phyloP scores from a whole-genome alignment of 768 basidiomycete genomes.

The Auriscalpium orientale region DNA sequence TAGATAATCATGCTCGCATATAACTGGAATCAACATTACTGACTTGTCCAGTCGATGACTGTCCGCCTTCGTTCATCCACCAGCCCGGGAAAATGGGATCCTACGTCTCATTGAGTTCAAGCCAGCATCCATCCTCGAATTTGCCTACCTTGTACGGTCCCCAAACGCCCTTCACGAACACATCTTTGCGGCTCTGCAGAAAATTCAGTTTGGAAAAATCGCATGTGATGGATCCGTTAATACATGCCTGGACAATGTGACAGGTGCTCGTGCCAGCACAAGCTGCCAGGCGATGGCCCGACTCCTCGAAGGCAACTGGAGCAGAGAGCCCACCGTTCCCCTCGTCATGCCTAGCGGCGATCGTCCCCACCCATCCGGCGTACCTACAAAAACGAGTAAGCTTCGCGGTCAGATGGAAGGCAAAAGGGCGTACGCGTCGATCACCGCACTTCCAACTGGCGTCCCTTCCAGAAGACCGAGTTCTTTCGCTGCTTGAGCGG shows the following conservation, averaged over 20 bases:
- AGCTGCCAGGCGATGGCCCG: slow-evolving; percentile 76
- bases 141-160: slow-evolving; percentile 68
- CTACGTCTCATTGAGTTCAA: slow-evolving; percentile 22
- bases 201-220: background rate
- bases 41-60: slow-evolving; percentile 97
- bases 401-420: background rate
- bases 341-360: slow-evolving; percentile 64
- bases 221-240: background rate
- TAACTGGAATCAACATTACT: slow-evolving; percentile 20
- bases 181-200: slow-evolving; percentile 62
- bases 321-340: slow-evolving; percentile 40
- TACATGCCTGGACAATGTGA: slow-evolving; percentile 76
- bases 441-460: slow-evolving; percentile 88
- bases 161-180: slow-evolving; percentile 92
- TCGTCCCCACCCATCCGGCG: slow-evolving; percentile 96
- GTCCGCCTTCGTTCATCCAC: slow-evolving; percentile 99
- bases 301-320: slow-evolving; percentile 63
- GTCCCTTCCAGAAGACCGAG: slow-evolving; percentile 82
- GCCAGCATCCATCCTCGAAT: too few species aligned
- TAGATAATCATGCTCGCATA: background rate
- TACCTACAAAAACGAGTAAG: slow-evolving; percentile 38
- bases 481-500: slow-evolving; percentile 70
- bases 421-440: slow-evolving; percentile 71
- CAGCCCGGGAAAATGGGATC: slow-evolving; percentile 87
- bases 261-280: slow-evolving; percentile 97